These are phyloP conservation scores for Cryptococcus wingfieldii DNA, from an alignment of 1,284 basidiomycete genomes.

Conservation along the genomic window DNA sequence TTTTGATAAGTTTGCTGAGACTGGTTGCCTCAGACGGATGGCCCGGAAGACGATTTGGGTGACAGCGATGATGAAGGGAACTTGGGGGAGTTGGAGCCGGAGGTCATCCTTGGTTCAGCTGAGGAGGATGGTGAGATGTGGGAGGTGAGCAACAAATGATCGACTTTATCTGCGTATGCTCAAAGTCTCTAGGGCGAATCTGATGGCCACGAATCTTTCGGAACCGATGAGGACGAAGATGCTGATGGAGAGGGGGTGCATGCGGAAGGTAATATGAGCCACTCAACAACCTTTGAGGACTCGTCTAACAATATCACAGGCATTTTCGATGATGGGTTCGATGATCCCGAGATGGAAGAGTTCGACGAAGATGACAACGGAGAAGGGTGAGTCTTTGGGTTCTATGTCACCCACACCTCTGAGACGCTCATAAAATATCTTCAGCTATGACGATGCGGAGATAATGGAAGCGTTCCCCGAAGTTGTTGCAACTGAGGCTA, in stretches of 20 bases:
- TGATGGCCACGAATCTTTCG: slow-evolving; percentile 23
- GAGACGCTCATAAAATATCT: neutral
- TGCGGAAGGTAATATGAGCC: slow-evolving; percentile 10
- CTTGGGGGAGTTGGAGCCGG: slow-evolving; percentile 34
- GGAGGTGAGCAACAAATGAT: slow-evolving; percentile 21
- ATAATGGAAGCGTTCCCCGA: slow-evolving; percentile 14
- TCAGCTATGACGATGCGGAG: slow-evolving; percentile 25
- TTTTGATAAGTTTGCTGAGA: too few relatives aligned
- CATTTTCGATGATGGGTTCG: slow-evolving; percentile 46
- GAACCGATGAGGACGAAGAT: slow-evolving; percentile 19
- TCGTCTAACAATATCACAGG: neutral
- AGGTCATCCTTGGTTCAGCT: slow-evolving; percentile 21
- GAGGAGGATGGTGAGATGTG: slow-evolving; percentile 33
- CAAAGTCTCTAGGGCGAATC: slow-evolving; percentile 13
- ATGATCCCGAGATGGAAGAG: slow-evolving; percentile 53
- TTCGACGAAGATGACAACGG: slow-evolving; percentile 36
- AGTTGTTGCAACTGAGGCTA: neutral
- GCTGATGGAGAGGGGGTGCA: slow-evolving; percentile 15
- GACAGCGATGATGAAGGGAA: slow-evolving; percentile 46
- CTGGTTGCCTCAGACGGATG: slow-evolving; percentile 21
- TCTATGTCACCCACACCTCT: neutral
- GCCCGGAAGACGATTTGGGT: slow-evolving; percentile 35
- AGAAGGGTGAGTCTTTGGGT: slow-evolving; percentile 39
- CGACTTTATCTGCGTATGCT: neutral
- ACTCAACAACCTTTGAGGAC: neutral